Evolutionary conservation across 306 rosid species (phyloP), one percentile per base, ranked within the genome.

Genomic region (Cucumis cinereus): DNA sequence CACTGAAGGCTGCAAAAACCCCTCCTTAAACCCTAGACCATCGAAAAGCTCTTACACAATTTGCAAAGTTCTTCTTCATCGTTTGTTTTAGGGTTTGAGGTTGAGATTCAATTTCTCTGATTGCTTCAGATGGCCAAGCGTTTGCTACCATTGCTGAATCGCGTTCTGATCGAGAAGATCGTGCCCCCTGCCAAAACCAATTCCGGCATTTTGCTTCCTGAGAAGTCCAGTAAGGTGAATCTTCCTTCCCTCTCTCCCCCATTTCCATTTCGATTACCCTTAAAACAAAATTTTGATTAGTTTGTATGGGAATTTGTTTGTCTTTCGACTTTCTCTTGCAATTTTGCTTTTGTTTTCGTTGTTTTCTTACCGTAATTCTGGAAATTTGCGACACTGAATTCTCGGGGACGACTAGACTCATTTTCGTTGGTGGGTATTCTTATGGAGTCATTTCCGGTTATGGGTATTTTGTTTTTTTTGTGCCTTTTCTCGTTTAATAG

Each of bases 111-210:
- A 1, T 53, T 55, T 9, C 54, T 50, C 60, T 23, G 2, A 0
- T 35, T 24, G 49, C 52, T 26, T 61, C 26, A 50, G 26, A 91
- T 91, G 97, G 94, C 94, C 76, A 87, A 79, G 81, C 94, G 97
- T 54, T 80, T 91, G 80, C 74, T 87, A 60, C 97, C 97, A 2
- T 79, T 88, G n/a, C 81, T 91, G 80, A 87, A 91, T 79, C 89
- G 97, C 64, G 89, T 91, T 81, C 75, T 91, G 75, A 86, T 89
- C 26, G 91, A 91, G 86, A 91, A 88, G 79, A 88, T 91, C 67
- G 75, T 88, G 16, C 89, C 92, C 69, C 91, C 92, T 14, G 81
- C 89, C 54, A 91, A 88, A 82, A 91, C 94, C 72, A 85, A 30
- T 69, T 68, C 88, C 52, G 91, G 91, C 30, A 89, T 89, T 64